These are phyloP conservation scores for Aureobasidium uvarum DNA, from an alignment of 2,329 filamentous ascomycete species.

Conservation along the genomic window DNA sequence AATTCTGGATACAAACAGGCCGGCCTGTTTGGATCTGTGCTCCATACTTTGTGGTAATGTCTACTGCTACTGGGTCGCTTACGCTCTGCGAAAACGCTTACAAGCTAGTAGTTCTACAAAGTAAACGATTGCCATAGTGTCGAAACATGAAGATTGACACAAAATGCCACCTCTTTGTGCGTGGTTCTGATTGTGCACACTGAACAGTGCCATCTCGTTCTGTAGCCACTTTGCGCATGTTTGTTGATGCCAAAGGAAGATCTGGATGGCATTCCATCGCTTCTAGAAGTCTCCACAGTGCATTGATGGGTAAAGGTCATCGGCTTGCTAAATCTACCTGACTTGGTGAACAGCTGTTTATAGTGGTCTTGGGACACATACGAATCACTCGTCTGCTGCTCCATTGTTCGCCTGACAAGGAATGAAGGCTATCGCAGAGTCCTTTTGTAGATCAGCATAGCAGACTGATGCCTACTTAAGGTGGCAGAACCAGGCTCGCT, in stretches of 20 bases:
- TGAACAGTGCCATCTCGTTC: not conserved
- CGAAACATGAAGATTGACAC: not conserved
- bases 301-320: not conserved
- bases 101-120: not conserved
- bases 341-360: not conserved
- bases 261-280: not conserved
- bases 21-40: conserved; percentile 1
- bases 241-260: not conserved
- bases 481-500: not conserved
- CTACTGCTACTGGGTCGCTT: not conserved
- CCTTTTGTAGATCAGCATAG: not conserved
- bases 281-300: not conserved
- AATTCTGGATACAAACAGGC: not conserved
- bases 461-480: conserved; percentile 3
- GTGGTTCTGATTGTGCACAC: too few relatives aligned
- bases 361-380: not conserved
- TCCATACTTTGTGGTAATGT: not conserved
- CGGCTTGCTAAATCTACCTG: not conserved
- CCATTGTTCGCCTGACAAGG: conserved; percentile 9
- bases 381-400: not conserved
- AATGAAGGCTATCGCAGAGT: not conserved
- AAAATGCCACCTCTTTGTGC: not conserved
- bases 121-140: not conserved
- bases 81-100: not conserved
- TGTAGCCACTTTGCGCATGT: not conserved